Conservation (phyloP, 768 basidiomycete species). For the Podaxis sp. region DNA sequence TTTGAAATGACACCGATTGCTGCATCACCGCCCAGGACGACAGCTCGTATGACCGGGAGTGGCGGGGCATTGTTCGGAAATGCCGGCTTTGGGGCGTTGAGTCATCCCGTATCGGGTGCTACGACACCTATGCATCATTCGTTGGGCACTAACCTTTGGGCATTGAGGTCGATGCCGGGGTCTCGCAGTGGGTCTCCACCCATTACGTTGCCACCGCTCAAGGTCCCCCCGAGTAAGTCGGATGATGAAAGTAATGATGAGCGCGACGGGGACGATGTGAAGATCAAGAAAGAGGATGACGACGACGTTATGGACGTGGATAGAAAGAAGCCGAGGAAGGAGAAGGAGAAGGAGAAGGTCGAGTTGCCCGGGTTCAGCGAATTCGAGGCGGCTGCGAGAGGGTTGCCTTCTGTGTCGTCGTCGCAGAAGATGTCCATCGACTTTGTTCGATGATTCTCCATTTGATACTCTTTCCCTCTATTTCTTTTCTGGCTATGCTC, state of each 20-base stretch:
- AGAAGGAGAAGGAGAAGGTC: slow-evolving; percentile 34
- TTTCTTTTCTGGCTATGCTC: neutral
- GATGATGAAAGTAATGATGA: slow-evolving; percentile 20
- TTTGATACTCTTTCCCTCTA: neutral
- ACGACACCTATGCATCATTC: slow-evolving; percentile 21
- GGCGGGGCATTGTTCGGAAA: slow-evolving; percentile 20
- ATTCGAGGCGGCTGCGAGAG: slow-evolving; percentile 55
- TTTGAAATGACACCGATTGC: slow-evolving; percentile 92
- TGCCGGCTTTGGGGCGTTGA: slow-evolving; percentile 20
- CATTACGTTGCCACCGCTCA: slow-evolving; percentile 69
- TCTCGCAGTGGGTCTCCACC: slow-evolving; percentile 70
- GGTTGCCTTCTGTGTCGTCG: slow-evolving; percentile 10
- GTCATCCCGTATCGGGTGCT: slow-evolving; percentile 13
- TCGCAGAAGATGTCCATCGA: slow-evolving; percentile 23
- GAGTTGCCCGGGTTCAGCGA: slow-evolving; percentile 63
- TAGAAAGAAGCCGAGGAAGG: slow-evolving; percentile 16
- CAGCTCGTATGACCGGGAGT: slow-evolving; percentile 27
- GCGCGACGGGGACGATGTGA: slow-evolving; percentile 12
- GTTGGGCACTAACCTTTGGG: slow-evolving; percentile 6
- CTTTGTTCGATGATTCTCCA: slow-evolving; percentile 11
- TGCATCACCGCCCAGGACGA: slow-evolving; percentile 36
- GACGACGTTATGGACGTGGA: slow-evolving; percentile 15
- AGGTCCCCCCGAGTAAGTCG: slow-evolving; percentile 29
- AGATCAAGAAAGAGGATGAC: slow-evolving; percentile 13
- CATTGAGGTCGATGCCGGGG: slow-evolving; percentile 42